phyloP scores from a whole-genome alignment of 306 rosid species.

The Malus orientalis region DNA sequence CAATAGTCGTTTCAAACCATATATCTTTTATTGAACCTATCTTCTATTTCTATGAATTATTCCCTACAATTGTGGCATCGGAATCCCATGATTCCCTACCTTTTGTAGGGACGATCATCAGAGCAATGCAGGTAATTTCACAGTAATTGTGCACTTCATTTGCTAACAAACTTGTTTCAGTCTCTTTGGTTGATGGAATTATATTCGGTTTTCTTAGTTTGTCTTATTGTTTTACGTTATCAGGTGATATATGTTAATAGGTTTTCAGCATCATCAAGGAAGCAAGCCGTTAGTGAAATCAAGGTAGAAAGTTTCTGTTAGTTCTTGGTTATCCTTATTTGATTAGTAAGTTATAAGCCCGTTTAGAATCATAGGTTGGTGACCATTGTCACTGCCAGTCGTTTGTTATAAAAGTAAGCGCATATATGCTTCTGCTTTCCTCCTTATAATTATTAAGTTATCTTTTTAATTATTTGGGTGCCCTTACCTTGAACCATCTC shows the following conservation, averaged over 20 bases:
- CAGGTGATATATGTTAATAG: slow-evolving; percentile 92
- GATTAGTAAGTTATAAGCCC: background rate
- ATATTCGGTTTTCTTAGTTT: background rate
- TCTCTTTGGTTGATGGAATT: slow-evolving; percentile 3
- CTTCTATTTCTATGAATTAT: slow-evolving; percentile 88
- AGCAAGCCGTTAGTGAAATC: slow-evolving; percentile 69
- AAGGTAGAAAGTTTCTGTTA: slow-evolving; percentile 74
- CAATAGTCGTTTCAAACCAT: slow-evolving; percentile 89
- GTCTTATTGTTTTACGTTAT: slow-evolving; percentile 17
- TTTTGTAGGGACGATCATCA: slow-evolving; percentile 86
- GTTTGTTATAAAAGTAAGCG: background rate
- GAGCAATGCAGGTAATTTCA: slow-evolving; percentile 92
- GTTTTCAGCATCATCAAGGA: slow-evolving; percentile 73
- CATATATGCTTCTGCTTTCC: background rate
- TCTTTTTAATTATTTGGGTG: background rate
- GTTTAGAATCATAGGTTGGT: slow-evolving; percentile 9
- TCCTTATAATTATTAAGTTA: background rate
- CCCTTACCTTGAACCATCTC: background rate
- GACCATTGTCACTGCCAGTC: background rate
- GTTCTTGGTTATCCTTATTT: background rate
- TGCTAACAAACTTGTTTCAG: background rate
- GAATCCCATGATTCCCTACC: slow-evolving; percentile 95
- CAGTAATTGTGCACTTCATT: background rate
- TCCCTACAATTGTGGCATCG: slow-evolving; percentile 87
- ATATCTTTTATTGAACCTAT: slow-evolving; percentile 90